Evolutionary conservation across 805 yeast species (phyloP).

Genomic region (Wickerhamomyces canadensis): DNA sequence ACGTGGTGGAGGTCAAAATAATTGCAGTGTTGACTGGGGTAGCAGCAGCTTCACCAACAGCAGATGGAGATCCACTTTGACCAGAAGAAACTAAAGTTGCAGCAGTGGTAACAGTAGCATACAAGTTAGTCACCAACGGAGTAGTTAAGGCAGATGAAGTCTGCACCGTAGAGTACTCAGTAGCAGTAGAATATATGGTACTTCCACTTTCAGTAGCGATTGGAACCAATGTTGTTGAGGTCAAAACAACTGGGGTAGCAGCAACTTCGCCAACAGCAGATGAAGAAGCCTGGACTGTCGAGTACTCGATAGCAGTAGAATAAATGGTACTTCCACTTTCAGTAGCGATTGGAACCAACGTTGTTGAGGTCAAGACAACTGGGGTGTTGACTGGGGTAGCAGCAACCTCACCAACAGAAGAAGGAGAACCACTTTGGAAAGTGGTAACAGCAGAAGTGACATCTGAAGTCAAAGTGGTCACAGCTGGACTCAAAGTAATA

Average conservation of each 20-base stretch:
- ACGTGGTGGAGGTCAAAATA: neutral
- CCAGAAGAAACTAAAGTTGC: too few species aligned
- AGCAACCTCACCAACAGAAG: neutral
- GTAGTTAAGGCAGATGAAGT: too few species aligned
- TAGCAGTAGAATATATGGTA: neutral
- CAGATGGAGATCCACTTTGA: neutral
- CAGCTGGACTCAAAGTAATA: neutral
- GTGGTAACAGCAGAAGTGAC: neutral
- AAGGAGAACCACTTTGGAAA: neutral
- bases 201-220: slow-evolving; percentile 1
- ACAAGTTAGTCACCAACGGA: too few species aligned
- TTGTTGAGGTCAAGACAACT: neutral
- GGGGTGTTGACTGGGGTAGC: neutral
- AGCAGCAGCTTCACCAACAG: neutral
- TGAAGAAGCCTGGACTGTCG: neutral
- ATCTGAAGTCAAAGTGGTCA: too few species aligned
- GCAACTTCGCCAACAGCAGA: slow-evolving; percentile 5
- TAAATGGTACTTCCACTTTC: neutral
- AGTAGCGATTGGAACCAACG: slow-evolving; percentile 1
- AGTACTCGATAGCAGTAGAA: neutral
- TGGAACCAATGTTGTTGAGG: neutral
- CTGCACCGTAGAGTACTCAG: neutral
- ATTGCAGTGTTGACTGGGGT: neutral
- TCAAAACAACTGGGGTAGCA: slow-evolving; percentile 3
- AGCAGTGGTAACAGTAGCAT: slow-evolving; percentile 3